These are phyloP conservation scores for Flaveria robusta DNA, from an alignment of 129 eudicot genomes.

Conservation along the genomic window DNA sequence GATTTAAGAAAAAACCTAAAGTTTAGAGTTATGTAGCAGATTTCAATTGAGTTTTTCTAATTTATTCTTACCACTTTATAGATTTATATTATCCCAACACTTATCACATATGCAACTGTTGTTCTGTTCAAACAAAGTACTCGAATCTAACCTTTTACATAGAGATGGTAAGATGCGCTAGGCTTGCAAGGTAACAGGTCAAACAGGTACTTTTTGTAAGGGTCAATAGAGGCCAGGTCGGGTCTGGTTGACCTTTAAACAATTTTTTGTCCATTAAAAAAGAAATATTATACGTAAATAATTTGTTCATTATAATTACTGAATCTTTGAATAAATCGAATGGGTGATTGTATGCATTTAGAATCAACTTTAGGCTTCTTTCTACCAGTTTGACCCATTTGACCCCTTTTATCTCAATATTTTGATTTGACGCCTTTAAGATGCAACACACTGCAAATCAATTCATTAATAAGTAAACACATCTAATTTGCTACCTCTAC, in stretches of 20 bases:
- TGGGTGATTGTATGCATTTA: constrained; percentile 13
- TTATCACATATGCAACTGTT: background rate
- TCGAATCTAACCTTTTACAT: background rate
- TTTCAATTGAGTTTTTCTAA: constrained; percentile 4
- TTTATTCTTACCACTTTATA: background rate
- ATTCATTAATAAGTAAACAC: constrained; percentile 10
- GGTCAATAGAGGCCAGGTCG: background rate
- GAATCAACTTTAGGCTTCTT: constrained; percentile 1
- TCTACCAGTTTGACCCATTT: constrained; percentile 3
- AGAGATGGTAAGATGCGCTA: background rate
- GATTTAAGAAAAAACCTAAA: constrained; percentile 12
- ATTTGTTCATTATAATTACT: background rate
- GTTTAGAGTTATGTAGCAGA: background rate
- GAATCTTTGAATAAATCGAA: background rate
- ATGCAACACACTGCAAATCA: background rate
- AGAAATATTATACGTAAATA: background rate
- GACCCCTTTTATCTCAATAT: background rate
- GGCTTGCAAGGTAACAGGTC: background rate
- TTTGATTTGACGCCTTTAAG: constrained; percentile 2
- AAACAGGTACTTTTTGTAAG: background rate
- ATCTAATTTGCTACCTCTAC: background rate
- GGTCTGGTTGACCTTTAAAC: background rate
- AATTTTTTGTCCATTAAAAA: background rate
- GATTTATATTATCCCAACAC: constrained; percentile 11
- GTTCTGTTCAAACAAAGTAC: background rate